Evolutionary conservation across 1,284 basidiomycete species (phyloP).

Genomic region (Cryptococcus hybrid): DNA sequence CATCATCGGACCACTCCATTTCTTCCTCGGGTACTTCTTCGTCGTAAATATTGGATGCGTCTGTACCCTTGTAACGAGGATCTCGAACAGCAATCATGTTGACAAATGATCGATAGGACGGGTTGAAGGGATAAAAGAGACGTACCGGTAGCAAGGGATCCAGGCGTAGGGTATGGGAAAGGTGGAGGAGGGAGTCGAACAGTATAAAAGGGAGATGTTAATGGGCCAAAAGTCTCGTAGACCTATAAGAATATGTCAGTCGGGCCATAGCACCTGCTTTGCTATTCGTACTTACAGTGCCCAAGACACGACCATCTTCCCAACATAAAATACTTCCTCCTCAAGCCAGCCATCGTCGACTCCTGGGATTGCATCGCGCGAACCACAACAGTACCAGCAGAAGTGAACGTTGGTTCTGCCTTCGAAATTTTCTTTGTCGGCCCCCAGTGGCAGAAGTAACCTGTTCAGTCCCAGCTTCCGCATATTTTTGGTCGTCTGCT

Average conservation of each 20-base stretch:
- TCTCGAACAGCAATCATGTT: conserved; percentile 51
- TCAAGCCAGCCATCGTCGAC: conserved; percentile 52
- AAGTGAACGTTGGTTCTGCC: conserved; percentile 31
- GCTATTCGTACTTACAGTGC: conserved; percentile 45
- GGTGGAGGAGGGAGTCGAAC: conserved; percentile 47
- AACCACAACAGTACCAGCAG: conserved; percentile 51
- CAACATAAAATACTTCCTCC: conserved; percentile 54
- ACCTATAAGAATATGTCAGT: conserved; percentile 37
- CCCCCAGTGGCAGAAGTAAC: too few relatives aligned
- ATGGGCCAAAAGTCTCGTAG: conserved; percentile 58
- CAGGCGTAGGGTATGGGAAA: conserved; percentile 34
- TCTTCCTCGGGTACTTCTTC: conserved; percentile 58
- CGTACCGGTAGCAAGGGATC: conserved; percentile 27
- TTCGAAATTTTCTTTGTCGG: not conserved
- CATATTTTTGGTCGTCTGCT: not conserved
- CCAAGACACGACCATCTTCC: conserved; percentile 54
- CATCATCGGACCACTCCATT: conserved; percentile 58
- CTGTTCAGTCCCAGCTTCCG: not conserved
- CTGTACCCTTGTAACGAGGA: conserved; percentile 53
- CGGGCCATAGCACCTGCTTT: too few relatives aligned
- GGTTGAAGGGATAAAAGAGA: conserved; percentile 52
- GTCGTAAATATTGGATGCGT: conserved; percentile 57
- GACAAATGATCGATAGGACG: conserved; percentile 51
- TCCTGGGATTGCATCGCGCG: conserved; percentile 42
- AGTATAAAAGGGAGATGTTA: conserved; percentile 55